These are phyloP conservation scores for Skeletonema tropicum DNA, from an alignment of 108 stramenopile species.

Conservation along the genomic window DNA sequence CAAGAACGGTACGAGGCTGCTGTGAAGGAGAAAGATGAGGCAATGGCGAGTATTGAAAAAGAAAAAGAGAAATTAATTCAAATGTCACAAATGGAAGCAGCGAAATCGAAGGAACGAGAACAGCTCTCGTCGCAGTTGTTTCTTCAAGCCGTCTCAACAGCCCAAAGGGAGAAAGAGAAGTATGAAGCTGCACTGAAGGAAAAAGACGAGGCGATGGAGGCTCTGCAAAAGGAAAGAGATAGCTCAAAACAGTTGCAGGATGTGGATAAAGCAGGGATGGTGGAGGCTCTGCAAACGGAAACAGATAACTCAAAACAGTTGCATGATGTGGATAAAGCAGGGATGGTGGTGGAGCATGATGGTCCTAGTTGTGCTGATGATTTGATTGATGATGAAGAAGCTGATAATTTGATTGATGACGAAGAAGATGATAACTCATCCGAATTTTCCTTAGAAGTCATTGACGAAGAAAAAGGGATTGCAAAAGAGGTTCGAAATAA, in stretches of 20 bases:
- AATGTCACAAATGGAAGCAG: not conserved
- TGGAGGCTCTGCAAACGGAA: not conserved
- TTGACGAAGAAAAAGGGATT: not conserved
- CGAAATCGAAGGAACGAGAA: not conserved
- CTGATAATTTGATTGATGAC: not conserved
- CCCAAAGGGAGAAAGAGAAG: constrained; percentile 1
- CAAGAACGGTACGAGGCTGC: constrained; percentile 2
- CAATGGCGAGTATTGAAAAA: not conserved
- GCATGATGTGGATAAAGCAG: not conserved
- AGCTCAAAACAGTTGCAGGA: not conserved
- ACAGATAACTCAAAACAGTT: not conserved
- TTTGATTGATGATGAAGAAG: not conserved
- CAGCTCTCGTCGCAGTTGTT: not conserved
- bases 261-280: not conserved
- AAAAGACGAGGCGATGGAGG: not conserved
- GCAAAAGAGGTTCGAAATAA: not conserved
- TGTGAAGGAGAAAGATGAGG: not conserved
- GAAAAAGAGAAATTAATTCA: not conserved
- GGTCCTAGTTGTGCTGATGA: constrained; percentile 1
- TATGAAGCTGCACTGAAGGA: not conserved
- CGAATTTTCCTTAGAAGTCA: not conserved
- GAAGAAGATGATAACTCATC: not conserved
- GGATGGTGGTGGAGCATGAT: not conserved
- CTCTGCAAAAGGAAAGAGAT: not conserved
- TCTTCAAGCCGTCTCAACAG: not conserved